Evolutionary conservation across 306 rosid species (phyloP).

Genomic region (Sesbania bispinosa): DNA sequence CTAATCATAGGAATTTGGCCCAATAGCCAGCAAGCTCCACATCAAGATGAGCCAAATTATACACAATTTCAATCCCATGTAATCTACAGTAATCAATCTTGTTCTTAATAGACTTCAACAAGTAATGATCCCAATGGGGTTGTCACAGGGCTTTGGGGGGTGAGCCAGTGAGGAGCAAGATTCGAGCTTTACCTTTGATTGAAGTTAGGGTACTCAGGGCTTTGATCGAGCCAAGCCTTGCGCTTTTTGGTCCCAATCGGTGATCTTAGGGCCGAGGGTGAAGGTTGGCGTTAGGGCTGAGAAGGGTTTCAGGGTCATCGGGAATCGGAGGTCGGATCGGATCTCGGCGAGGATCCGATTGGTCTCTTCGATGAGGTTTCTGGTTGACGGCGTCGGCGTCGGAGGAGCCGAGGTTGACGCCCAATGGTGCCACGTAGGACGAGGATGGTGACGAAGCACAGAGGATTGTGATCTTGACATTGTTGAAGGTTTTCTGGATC

Average conservation of each 20-base stretch:
- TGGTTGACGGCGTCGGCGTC: constrained; percentile 70
- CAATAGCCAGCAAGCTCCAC: constrained; percentile 95
- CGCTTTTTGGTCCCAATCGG: constrained; percentile 69
- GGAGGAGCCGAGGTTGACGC: constrained; percentile 65
- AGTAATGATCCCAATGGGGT: constrained; percentile 93
- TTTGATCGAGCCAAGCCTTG: constrained; percentile 53
- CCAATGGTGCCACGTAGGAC: constrained; percentile 98
- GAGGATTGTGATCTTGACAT: constrained; percentile 80
- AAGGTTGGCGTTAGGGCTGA: constrained; percentile 61
- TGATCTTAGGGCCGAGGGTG: constrained; percentile 80
- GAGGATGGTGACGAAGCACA: constrained; percentile 93
- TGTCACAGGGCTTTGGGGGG: constrained; percentile 98
- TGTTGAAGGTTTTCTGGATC: constrained; percentile 89
- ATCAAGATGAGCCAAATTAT: constrained; percentile 93
- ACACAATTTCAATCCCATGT: constrained; percentile 94
- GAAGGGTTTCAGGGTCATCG: not conserved
- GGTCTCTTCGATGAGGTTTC: constrained; percentile 69
- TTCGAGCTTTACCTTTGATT: constrained; percentile 74
- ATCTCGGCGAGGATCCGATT: constrained; percentile 91
- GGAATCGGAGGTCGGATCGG: constrained; percentile 82
- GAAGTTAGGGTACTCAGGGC: constrained; percentile 64
- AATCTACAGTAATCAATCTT: constrained; percentile 94
- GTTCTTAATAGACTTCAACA: constrained; percentile 81
- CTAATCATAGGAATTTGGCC: constrained; percentile 94
- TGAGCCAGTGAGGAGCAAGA: constrained; percentile 83